These are phyloP conservation scores for Sclerotinia subarctica DNA, from an alignment of 2,329 filamentous ascomycete species.

Conservation along the genomic window DNA sequence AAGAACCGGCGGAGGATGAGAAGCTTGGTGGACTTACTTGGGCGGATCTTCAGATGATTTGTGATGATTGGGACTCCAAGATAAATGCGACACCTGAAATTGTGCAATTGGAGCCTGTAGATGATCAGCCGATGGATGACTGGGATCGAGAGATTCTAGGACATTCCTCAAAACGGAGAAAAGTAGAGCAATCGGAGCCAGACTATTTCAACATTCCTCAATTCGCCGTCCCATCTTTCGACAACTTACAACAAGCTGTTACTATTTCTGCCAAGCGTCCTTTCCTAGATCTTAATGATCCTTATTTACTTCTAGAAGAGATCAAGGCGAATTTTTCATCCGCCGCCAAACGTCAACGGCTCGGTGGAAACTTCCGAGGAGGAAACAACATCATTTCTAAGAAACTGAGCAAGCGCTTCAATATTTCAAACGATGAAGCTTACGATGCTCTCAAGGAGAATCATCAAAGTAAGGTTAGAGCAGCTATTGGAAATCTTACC, in stretches of 20 bases:
- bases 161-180: slow-evolving; percentile 63
- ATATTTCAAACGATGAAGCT: slow-evolving; percentile 92
- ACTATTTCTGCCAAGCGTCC: slow-evolving; percentile 73
- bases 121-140: slow-evolving; percentile 53
- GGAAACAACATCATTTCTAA: slow-evolving; percentile 67
- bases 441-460: slow-evolving; percentile 97
- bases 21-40: slow-evolving; percentile 71
- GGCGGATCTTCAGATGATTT: slow-evolving; percentile 79
- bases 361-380: slow-evolving; percentile 56
- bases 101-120: slow-evolving; percentile 34
- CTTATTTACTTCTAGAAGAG: slow-evolving; percentile 79
- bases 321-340: slow-evolving; percentile 58
- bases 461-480: slow-evolving; percentile 91
- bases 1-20: slow-evolving; percentile 54
- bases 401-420: slow-evolving; percentile 78
- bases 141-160: slow-evolving; percentile 59
- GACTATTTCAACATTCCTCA: slow-evolving; percentile 57
- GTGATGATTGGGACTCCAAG: slow-evolving; percentile 76
- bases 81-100: slow-evolving; percentile 43
- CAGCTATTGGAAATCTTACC: slow-evolving; percentile 84
- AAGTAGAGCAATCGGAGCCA: slow-evolving; percentile 49
- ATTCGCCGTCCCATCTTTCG: slow-evolving; percentile 68
- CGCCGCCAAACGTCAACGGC: slow-evolving; percentile 53
- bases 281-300: slow-evolving; percentile 82
- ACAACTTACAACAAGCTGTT: slow-evolving; percentile 74